phyloP scores from a whole-genome alignment of 345 rosid genomes.

The Gossypium turneri region DNA sequence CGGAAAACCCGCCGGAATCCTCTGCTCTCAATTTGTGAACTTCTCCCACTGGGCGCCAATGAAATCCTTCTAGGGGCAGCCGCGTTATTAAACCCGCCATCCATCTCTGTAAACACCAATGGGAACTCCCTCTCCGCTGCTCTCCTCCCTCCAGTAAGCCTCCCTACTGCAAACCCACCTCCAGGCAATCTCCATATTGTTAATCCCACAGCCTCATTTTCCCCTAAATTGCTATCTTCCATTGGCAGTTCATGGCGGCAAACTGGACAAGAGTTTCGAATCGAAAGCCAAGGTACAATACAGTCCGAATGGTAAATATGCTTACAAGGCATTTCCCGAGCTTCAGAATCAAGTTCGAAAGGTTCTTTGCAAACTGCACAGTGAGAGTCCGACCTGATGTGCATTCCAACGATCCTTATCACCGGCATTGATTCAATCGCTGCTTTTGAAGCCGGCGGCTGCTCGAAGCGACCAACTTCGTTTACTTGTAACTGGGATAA shows the following conservation, averaged over 20 bases:
- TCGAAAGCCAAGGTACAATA: constrained; percentile 50
- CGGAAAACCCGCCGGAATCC: constrained; percentile 42
- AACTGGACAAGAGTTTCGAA: constrained; percentile 55
- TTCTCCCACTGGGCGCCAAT: constrained; percentile 44
- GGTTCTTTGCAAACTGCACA: constrained; percentile 59
- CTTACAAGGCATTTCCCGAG: constrained; percentile 62
- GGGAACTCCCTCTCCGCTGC: constrained; percentile 48
- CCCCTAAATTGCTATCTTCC: constrained; percentile 18
- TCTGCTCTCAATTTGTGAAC: constrained; percentile 37
- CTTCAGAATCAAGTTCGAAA: constrained; percentile 43
- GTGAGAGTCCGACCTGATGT: constrained; percentile 35
- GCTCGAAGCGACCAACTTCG: constrained; percentile 41
- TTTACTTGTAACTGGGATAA: constrained; percentile 47
- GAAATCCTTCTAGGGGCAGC: constrained; percentile 51
- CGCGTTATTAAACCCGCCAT: constrained; percentile 42
- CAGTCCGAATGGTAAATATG: constrained; percentile 57
- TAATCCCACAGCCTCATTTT: constrained; percentile 36
- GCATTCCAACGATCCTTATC: constrained; percentile 32
- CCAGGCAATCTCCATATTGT: constrained; percentile 63
- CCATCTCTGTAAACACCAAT: constrained; percentile 55
- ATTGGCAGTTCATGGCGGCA: constrained; percentile 51
- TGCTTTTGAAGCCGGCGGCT: constrained; percentile 54
- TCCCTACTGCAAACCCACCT: constrained; percentile 57
- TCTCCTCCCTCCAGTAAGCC: constrained; percentile 46
- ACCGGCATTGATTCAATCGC: constrained; percentile 58